Evolutionary conservation across 2,329 filamentous ascomycete species (phyloP).

Genomic region (Verticillium tricorpus): DNA sequence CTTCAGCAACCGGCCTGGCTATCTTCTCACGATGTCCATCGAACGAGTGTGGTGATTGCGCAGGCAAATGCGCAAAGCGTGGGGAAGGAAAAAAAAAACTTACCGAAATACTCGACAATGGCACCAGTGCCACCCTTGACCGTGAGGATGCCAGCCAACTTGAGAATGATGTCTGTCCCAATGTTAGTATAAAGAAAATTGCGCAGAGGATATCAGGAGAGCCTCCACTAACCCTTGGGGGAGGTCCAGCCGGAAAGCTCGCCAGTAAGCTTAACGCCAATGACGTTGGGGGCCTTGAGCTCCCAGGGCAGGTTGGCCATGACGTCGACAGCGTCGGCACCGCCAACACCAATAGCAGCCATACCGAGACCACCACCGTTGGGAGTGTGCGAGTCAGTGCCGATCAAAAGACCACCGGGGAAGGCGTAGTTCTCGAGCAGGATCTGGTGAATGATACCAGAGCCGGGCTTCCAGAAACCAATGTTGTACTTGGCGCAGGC

Average conservation of each 20-base stretch:
- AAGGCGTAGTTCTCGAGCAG: conserved; percentile 98
- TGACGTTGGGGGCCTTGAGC: conserved; percentile 94
- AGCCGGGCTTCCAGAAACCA: conserved; percentile 98
- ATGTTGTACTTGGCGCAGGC: conserved; percentile 99
- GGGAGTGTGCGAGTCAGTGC: conserved; percentile 96
- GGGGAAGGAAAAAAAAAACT: conserved; percentile 14
- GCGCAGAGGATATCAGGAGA: background rate
- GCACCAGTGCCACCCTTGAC: conserved; percentile 97
- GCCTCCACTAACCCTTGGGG: conserved; percentile 64
- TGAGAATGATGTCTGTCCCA: conserved; percentile 80
- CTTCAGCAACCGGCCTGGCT: no score
- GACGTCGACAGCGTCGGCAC: conserved; percentile 97
- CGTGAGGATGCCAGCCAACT: conserved; percentile 93
- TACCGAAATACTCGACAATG: conserved; percentile 70
- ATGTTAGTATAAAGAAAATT: background rate
- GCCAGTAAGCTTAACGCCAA: conserved; percentile 93
- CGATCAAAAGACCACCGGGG: conserved; percentile 95
- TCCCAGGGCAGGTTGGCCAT: conserved; percentile 98
- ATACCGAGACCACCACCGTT: conserved; percentile 96
- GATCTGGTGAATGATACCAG: conserved; percentile 99
- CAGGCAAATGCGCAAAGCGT: no score
- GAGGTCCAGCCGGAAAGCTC: conserved; percentile 85
- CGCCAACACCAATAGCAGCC: conserved; percentile 92
- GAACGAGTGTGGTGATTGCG: no score
- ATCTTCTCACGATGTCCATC: no score